These are phyloP conservation scores for Luvunga scandens DNA, from an alignment of 345 rosid species.

Conservation along the genomic window DNA sequence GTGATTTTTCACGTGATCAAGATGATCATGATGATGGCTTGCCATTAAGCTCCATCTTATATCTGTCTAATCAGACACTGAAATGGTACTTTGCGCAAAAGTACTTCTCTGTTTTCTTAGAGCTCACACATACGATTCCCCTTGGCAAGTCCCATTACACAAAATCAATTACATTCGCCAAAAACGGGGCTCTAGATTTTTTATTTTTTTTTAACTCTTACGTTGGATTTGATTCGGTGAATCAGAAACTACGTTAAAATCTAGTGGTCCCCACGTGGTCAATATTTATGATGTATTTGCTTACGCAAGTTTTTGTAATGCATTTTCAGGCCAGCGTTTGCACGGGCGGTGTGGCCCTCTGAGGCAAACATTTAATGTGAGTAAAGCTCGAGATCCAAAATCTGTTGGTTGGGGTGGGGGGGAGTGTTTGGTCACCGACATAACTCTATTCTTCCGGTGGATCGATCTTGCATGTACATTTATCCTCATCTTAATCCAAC, in stretches of 20 bases:
- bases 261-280: neutral
- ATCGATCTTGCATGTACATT: too few species aligned
- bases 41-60: neutral
- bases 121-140: neutral
- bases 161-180: neutral
- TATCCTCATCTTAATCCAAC: neutral
- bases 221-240: neutral
- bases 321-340: constrained; percentile 7
- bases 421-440: constrained; percentile 15
- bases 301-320: constrained; percentile 17
- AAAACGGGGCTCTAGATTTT: neutral
- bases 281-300: neutral
- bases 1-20: constrained; percentile 19
- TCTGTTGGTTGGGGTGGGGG: neutral
- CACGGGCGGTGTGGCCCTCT: neutral
- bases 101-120: constrained; percentile 21
- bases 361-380: constrained; percentile 20
- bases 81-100: constrained; percentile 9
- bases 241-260: neutral
- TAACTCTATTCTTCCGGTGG: constrained; percentile 1
- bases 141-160: neutral
- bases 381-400: constrained; percentile 39
- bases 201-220: neutral
- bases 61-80: constrained; percentile 26
- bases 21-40: neutral